A percentile compares a stretch with the other conserved stretches of the same genome.
These are phyloP conservation scores for Ploettnerulaceae sp. DNA, from an alignment of 2,329 filamentous ascomycete genomes.

Conservation along the genomic window DNA sequence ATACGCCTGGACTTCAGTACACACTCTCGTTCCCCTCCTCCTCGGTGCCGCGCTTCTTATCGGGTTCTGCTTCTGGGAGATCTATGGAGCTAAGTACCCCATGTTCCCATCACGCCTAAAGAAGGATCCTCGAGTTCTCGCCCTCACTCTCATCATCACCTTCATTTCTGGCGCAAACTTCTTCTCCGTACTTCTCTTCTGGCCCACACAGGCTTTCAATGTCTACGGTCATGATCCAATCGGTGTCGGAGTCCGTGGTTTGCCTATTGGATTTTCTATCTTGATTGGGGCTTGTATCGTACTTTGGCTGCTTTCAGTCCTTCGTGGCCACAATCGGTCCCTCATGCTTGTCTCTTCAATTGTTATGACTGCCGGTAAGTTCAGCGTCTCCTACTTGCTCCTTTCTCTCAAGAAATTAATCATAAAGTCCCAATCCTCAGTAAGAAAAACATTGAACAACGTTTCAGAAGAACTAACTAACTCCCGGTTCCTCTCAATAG, in stretches of 20 bases:
- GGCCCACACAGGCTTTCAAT: conserved; percentile 57
- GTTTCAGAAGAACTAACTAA: too few species aligned
- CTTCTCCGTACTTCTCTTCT: conserved; percentile 46
- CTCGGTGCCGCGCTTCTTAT: conserved; percentile 44
- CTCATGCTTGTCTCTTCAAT: conserved; percentile 55
- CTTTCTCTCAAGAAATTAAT: too few species aligned
- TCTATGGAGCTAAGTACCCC: conserved; percentile 45
- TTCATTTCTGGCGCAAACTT: conserved; percentile 55
- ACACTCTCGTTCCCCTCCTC: conserved; percentile 50
- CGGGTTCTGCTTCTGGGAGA: conserved; percentile 49
- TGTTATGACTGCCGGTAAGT: conserved; percentile 64
- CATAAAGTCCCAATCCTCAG: too few species aligned
- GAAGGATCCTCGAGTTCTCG: conserved; percentile 46
- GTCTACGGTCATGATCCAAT: conserved; percentile 61
- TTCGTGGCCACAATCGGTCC: conserved; percentile 53
- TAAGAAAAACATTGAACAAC: too few species aligned
- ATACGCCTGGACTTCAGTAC: conserved; percentile 50
- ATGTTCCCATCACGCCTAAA: conserved; percentile 48
- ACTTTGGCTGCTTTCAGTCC: conserved; percentile 51
- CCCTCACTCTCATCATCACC: conserved; percentile 52
- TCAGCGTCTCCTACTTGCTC: too few species aligned
- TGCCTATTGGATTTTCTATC: conserved; percentile 61
- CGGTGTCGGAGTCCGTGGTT: conserved; percentile 57
- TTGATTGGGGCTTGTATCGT: conserved; percentile 55
- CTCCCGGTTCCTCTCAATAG: too few species aligned